Base-by-base conservation (phyloP, 768 basidiomycete genomes). In the Boletus rubroflammeus region DNA sequence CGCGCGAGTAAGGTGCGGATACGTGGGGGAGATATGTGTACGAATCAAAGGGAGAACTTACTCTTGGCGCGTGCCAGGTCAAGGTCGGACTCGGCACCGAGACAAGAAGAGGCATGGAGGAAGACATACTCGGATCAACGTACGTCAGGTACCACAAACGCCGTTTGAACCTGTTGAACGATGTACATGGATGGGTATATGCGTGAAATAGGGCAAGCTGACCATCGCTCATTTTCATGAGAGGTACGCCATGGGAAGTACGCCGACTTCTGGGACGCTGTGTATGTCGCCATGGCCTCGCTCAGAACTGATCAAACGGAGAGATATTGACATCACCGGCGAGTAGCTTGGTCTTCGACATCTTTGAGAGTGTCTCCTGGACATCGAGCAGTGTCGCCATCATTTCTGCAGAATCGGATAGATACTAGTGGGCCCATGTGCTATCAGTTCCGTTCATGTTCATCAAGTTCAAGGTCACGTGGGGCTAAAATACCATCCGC, bases 401-500 rank as follows among this genome's bases (percentile, higher is more conserved):
- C 23, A 2, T 25, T 25, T 25, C 23, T 25, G 23, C 23, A 25
- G 2, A 25, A 25, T n/a, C n/a, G 23, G 4, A 25, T 4, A 25
- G 23, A 25, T 25, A 25, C 2, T 4, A 25, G 23, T 25, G n/a
- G n/a, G n/a, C n/a, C n/a, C n/a, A n/a, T n/a, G n/a, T n/a, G n/a
- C n/a, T n/a, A n/a, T n/a, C n/a, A n/a, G n/a, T 32, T 32, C 14
- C 29, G 29, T 29, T 29, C 26, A 6, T 6, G 3, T 26, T 26
- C 26, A 26, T 6, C 6, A 3, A 17, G 14, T 21, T 3, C 39
- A 15, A 21, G 28, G 47, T 56, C 60, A 61, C 60, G 60, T 61
- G 60, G 7, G 6, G 10, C 3, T 4, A 4, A 26, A 19, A 36
- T 28, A 10, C 34, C 19, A 8, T 15, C 41, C 25, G 17, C 14